These are phyloP conservation scores for Diplodia sapinea DNA, from an alignment of 2,329 filamentous ascomycete genomes.

Conservation along the genomic window DNA sequence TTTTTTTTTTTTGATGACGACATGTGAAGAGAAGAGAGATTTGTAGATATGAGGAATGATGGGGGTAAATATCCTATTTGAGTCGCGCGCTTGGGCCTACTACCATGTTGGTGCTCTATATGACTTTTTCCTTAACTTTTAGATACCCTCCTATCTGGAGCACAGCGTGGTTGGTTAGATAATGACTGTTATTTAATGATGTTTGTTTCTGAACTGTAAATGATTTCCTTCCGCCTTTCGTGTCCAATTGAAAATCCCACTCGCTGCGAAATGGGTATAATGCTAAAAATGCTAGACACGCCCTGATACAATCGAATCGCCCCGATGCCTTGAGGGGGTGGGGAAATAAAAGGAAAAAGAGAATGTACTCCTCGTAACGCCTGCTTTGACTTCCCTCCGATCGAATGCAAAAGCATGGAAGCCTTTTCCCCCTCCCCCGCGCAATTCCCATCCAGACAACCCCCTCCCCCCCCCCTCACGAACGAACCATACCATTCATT, in stretches of 20 bases:
- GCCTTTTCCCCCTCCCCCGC: too few species aligned
- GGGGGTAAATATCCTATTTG: not conserved
- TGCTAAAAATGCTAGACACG: not conserved
- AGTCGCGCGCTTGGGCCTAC: not conserved
- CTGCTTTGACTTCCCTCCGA: too few species aligned
- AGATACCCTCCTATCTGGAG: conserved; percentile 25
- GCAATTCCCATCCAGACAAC: not conserved
- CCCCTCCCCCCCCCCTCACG: too few species aligned
- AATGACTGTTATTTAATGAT: not conserved
- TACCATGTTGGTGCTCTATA: conserved; percentile 10
- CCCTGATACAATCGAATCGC: not conserved
- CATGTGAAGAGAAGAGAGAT: not conserved
- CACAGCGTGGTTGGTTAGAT: not conserved
- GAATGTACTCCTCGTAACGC: not conserved
- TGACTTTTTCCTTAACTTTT: not conserved
- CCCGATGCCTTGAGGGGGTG: not conserved
- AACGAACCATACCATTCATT: not conserved
- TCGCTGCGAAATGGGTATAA: conserved; percentile 1
- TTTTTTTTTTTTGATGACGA: not conserved
- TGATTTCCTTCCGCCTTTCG: not conserved
- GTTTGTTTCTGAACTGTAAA: not conserved
- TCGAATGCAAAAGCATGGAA: too few species aligned
- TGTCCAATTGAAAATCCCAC: conserved; percentile 2
- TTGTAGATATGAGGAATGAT: conserved; percentile 4
- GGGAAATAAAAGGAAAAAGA: not conserved